Evolutionary conservation across 2,329 filamentous ascomycete genomes (phyloP).

Genomic region (Neodidymelliopsis sp.): DNA sequence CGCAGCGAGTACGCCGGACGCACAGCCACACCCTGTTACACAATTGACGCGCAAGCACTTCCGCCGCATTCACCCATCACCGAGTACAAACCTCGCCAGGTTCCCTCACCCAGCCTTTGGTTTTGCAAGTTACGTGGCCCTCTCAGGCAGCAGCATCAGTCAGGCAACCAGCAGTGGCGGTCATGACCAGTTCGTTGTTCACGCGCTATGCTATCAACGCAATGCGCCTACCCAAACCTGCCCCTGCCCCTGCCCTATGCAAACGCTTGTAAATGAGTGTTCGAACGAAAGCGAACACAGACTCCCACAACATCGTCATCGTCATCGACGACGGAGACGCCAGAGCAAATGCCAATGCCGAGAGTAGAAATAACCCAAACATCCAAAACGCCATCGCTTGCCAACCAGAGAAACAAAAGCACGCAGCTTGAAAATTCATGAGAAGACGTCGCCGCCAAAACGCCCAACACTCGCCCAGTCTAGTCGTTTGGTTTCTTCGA

Average conservation of each 20-base stretch:
- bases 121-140: conserved; percentile 31
- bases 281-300: conserved; percentile 25
- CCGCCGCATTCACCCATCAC: conserved; percentile 11
- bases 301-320: conserved; percentile 22
- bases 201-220: conserved; percentile 19
- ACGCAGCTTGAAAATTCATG: conserved; percentile 29
- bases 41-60: conserved; percentile 28
- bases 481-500: conserved; percentile 54
- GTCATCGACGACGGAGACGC: conserved; percentile 32
- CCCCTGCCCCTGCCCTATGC: conserved; percentile 25
- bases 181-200: conserved; percentile 24
- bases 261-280: conserved; percentile 38
- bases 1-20: conserved; percentile 18
- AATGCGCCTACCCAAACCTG: conserved; percentile 21
- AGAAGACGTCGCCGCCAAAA: conserved; percentile 55
- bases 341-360: conserved; percentile 41
- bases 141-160: conserved; percentile 21
- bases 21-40: conserved; percentile 30
- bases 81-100: conserved; percentile 5
- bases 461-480: conserved; percentile 59
- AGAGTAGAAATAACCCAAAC: conserved; percentile 34
- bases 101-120: neutral
- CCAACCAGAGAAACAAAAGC: conserved; percentile 20
- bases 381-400: conserved; percentile 42
- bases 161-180: conserved; percentile 18